Evolutionary conservation across 805 yeast genomes (phyloP), one percentile per base, ranked within the genome.

Genomic region (Pichia manshurica): DNA sequence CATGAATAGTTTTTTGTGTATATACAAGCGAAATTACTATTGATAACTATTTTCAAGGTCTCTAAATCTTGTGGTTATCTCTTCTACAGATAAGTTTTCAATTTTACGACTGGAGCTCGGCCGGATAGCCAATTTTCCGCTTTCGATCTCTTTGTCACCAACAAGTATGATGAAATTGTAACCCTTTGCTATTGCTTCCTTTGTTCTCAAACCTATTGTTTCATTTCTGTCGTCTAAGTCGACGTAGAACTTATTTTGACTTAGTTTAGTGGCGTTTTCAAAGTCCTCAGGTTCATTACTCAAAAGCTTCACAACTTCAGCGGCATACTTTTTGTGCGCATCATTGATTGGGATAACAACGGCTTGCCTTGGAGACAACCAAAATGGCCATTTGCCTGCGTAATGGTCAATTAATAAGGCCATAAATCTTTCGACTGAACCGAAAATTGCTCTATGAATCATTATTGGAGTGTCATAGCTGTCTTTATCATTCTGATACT

Each of bases 311-410:
- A 73, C 74, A 2, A 86, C 62, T 2, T 64, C 47, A n/a, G 70
- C 54, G 3, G 95, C 85, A 45, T 75, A 75, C 9, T 67, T 74
- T 8, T 65, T 61, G 58, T 85, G 90, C 9, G 73, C 67, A 0
- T 79, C 79, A 48, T 82, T 80, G 4, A 89, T 81, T 1, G 99
- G 97, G 5, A 93, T 73, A 2, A 93, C 73, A 35, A 85, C 73
- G 0, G 91, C 93, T 63, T 93, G 99, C 52, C 95, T 74, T 6
- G 98, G 97, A 53, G 84, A 87, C 39, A 93, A 61, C 99, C 99
- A 93, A 62, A 93, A 89, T 9, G 99, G 99, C 98, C 98, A 93
- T 56, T 83, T 82, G 0, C 98, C 99, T 48, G 79, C 78, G 63
- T 81, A 87, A 54, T 90, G 95, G 62, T 93, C 98, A 45, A 93